phyloP scores from a whole-genome alignment of 2,329 filamentous ascomycete species.

The Pseudopyricularia cyperi region DNA sequence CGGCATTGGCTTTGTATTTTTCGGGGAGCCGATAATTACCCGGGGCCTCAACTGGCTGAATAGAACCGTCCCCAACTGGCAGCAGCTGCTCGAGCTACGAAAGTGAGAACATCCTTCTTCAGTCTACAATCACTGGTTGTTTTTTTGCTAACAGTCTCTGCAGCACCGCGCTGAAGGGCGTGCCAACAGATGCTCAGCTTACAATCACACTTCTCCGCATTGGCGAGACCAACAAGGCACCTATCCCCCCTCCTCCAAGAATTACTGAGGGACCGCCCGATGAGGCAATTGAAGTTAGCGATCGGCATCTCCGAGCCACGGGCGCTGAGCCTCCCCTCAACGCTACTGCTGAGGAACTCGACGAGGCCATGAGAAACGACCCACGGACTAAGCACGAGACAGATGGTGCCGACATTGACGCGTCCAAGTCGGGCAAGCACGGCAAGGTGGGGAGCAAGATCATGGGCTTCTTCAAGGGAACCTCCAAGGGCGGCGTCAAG shows the following conservation, averaged over 20 bases:
- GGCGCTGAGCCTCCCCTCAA: constrained; percentile 36
- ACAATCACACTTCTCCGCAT: constrained; percentile 69
- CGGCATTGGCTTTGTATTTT: constrained; percentile 61
- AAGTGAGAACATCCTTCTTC: constrained; percentile 28
- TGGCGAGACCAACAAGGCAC: constrained; percentile 69
- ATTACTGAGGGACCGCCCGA: constrained; percentile 21
- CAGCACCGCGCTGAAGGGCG: constrained; percentile 58
- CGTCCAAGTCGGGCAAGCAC: constrained; percentile 26
- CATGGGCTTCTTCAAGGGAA: constrained; percentile 54
- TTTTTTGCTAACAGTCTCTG: constrained; percentile 1
- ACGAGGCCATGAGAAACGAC: constrained; percentile 41
- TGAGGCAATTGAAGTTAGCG: constrained; percentile 22
- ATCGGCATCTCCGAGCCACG: constrained; percentile 35
- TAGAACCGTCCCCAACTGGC: constrained; percentile 53
- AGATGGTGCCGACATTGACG: constrained; percentile 31
- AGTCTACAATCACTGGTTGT: no score
- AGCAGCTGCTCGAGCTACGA: constrained; percentile 58
- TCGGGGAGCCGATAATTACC: constrained; percentile 62
- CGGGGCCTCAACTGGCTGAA: constrained; percentile 47
- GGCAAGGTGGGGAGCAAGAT: constrained; percentile 30
- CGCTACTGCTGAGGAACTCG: constrained; percentile 52
- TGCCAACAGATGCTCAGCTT: constrained; percentile 78
- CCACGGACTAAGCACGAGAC: constrained; percentile 20
- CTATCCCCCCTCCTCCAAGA: constrained; percentile 48
- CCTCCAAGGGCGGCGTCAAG: constrained; percentile 59